Evolutionary conservation across 306 rosid species (phyloP), one percentile per base, ranked within the genome.

Genomic region (Prunus kanzakura): DNA sequence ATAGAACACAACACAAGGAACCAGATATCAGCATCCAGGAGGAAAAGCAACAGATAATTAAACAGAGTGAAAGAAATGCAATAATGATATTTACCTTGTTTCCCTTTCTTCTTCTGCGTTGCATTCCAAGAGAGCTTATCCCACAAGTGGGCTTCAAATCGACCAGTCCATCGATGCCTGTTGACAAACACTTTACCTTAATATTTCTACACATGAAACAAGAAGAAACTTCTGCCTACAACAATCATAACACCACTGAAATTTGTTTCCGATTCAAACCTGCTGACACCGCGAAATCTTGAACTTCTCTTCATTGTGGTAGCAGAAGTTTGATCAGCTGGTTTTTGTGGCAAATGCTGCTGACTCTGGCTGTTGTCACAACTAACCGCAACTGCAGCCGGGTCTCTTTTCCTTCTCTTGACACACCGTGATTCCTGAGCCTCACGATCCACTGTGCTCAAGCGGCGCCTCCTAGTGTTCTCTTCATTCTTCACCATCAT

Each of bases 131-230:
- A 88, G 32, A 91, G 94, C 81, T 94, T 90, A 81, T 91, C 98
- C 98, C 96, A 91, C 67, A 94, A 80, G 81, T 94, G 98, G 29
- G 97, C 98, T 87, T 93, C 97, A 78, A 68, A 93, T n/a, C 96
- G 69, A 49, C 98, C 98, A 0, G 96, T 93, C 98, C 98, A 94
- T 82, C 93, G 88, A 81, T 94, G 97, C 64, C 97, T 83, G 86
- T 97, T 94, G 68, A 91, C 97, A 43, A 38, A 38, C 43, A 38
- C 9, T 38, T 38, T 38, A 38, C 43, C 43, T 38, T 38, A 38
- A 38, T 38, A 38, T 38, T 38, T 38, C 43, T 38, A 38, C 43
- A 38, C 43, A 38, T 38, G 43, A 38, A 38, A 38, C 43, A 38
- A 38, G 9, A 38, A 38, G 43, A 7, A 38, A 38, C 2, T 38